Base-by-base conservation (phyloP, 139 green algal species). In the Tetradesmus lagerheimii region DNA sequence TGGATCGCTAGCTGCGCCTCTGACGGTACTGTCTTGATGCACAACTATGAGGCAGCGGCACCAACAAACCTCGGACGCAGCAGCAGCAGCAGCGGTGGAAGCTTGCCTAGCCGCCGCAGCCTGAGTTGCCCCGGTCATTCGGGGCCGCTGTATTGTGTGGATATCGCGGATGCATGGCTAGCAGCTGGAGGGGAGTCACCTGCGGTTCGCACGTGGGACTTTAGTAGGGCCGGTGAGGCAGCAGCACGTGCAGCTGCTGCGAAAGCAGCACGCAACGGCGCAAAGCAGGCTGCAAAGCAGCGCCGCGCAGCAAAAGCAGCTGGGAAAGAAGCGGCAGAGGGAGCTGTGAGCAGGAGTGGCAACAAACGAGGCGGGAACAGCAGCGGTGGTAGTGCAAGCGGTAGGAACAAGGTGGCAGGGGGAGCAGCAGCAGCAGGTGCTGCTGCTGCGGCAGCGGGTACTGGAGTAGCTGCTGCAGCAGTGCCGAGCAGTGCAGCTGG, bases 1-100 rank as follows among this genome's bases (percentile, higher is more conserved):
- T 97, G 94, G 92, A 86, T 97, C 20, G 91, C 91, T 12, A 91
- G 89, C 11, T 84, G 91, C 14, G 47, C 91, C 12, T 77, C 86
- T 35, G 85, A 89, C 38, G 85, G 85, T 74, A 89, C 74, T 29
- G 85, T 89, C 16, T 8, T 89, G 29, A 89, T 89, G 62, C 85
- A 85, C 41, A 84, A 78, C 47, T 29, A 41, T 4, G 39, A 84
- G 74, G 31, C 39, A 35, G 80, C 43, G 8, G 4, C 75, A 35
- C 83, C 64, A 1, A 88, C 45, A 12, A 88, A 80, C n/a, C 12
- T 57, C 39, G 18, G 43, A 43, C 41, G 43, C 80, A 41, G 43
- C 45, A 41, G 53, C 85, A 84, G 43, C 71, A 74, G 85, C 85
- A 84, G 67, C 43, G 25, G 76, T 18, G 47, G 41, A 39, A 43